phyloP scores from a whole-genome alignment of 805 yeast genomes.

The Candida yuanshanica region DNA sequence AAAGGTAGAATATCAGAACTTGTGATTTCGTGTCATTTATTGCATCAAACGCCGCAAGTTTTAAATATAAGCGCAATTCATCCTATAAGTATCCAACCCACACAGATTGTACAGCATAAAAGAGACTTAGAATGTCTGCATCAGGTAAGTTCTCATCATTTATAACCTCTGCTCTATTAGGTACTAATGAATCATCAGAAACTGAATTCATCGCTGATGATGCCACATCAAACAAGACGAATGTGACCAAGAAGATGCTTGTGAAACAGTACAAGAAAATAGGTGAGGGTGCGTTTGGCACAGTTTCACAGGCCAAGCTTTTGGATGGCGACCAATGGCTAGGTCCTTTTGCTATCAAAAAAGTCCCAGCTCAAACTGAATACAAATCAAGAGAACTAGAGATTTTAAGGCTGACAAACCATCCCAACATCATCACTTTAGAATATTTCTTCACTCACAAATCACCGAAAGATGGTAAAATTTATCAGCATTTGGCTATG shows the following conservation, averaged over 20 bases:
- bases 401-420: conserved; percentile 65
- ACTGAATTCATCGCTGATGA: conserved; percentile 47
- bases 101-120: not conserved
- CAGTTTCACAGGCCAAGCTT: conserved; percentile 69
- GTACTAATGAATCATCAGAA: conserved; percentile 1
- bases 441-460: conserved; percentile 68
- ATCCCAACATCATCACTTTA: conserved; percentile 71
- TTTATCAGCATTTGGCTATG: conserved; percentile 81
- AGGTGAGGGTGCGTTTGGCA: conserved; percentile 86
- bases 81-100: no score
- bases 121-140: conserved; percentile 1
- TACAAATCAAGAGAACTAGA: conserved; percentile 79
- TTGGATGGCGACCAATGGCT: conserved; percentile 44
- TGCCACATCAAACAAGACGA: conserved; percentile 57
- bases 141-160: not conserved
- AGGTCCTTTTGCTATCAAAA: conserved; percentile 80
- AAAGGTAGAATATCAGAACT: no score
- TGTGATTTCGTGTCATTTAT: not conserved
- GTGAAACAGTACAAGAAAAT: conserved; percentile 67
- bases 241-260: conserved; percentile 52
- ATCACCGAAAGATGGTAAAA: conserved; percentile 53
- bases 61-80: not conserved
- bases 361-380: conserved; percentile 85
- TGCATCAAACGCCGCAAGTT: not conserved
- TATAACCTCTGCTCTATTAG: not conserved